Evolutionary conservation across 441 rosid genomes (phyloP).

Genomic region (Syzygium malaccense): DNA sequence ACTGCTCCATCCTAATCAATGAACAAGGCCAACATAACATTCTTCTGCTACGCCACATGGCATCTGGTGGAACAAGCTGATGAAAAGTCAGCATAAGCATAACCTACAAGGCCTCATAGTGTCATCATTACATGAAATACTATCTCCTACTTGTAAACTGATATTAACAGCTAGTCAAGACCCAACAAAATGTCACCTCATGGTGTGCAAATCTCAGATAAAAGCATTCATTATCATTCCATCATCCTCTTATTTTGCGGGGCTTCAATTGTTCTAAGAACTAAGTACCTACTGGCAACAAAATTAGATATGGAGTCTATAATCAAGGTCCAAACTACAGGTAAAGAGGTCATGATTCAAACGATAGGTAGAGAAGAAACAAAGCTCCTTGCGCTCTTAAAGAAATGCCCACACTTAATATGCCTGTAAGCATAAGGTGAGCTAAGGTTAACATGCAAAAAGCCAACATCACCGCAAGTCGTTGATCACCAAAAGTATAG

Average conservation of each 20-base stretch:
- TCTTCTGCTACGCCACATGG: background rate
- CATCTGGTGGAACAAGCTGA: background rate
- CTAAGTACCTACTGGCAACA: background rate
- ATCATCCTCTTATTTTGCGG: background rate
- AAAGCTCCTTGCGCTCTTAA: no score
- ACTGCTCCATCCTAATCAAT: background rate
- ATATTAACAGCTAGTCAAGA: background rate
- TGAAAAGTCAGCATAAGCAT: background rate
- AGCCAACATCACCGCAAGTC: background rate
- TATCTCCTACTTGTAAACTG: accelerated
- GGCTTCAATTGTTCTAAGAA: background rate
- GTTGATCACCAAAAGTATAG: background rate
- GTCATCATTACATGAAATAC: background rate
- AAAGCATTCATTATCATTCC: background rate
- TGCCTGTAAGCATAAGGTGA: background rate
- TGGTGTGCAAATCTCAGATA: background rate
- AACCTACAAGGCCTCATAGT: background rate
- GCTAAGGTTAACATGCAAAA: background rate
- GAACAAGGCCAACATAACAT: background rate
- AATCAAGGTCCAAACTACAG: no score
- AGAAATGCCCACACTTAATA: background rate
- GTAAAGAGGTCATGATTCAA: no score
- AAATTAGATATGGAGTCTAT: no score
- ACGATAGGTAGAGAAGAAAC: background rate
- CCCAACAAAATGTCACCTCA: background rate